Base-by-base conservation (phyloP, 106 monocot species). In the Hemerocallis citrina region DNA sequence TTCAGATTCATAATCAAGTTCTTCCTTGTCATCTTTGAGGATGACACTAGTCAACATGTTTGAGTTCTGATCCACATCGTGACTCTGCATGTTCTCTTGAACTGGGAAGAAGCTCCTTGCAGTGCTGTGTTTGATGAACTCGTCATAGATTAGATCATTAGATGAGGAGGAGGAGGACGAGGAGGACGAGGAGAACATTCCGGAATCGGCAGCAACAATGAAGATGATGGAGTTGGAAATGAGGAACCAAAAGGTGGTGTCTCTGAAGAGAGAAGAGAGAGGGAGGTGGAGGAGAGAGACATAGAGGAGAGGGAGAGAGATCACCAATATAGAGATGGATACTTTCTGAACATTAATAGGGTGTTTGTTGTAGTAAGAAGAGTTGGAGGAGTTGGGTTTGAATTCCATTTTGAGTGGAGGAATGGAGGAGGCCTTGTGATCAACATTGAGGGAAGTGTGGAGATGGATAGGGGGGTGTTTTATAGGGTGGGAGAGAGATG, bases 241-340 rank as follows among this genome's bases (percentile, higher is more conserved):
- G 59, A 90, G 68, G 67, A 90, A 90, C 85, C 85, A 85, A 60
- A 90, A 90, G 40, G 70, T 63, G 59, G 85, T 85, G 74, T 90
- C 90, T 14, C 61, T 42, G 76, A 76, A 55, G 67, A 89, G 85
- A 22, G 69, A 70, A 40, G 72, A 57, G n/a, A 72, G 75, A 40
- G 79, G 68, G 52, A 67, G 20, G 46, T 68, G 76, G 50, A 69
- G 75, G 62, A 81, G 57, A n/a, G 75, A 79, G 60, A 69, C 70
- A 62, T 90, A 90, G 57, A 90, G 70, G 23, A 90, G 24, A n/a
- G 82, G 82, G 46, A 85, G 60, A 52, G 85, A 76, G 33, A 90
- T 71, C 28, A 69, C 68, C 36, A 85, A 25, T 32, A 85, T 71
- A 59, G 78, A 85, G 46, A 82, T 64, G 55, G 85, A 75, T 33